phyloP scores from a whole-genome alignment of 2,329 filamentous ascomycete species.

The Paramyrothecium sp. region DNA sequence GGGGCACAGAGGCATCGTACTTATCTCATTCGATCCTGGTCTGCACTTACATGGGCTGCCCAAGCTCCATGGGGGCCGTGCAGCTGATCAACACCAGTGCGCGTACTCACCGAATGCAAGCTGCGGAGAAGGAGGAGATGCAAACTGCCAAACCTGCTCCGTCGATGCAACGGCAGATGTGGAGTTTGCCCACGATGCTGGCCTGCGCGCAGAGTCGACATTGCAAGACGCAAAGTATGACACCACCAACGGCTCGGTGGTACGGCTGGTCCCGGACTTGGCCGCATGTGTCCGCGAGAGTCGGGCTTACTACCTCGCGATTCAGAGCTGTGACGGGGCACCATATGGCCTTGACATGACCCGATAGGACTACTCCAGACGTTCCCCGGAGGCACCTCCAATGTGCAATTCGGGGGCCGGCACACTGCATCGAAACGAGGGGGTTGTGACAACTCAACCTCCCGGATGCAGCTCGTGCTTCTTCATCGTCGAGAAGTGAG shows the following conservation, averaged over 20 bases:
- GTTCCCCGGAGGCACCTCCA: too few species aligned
- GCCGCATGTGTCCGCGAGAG: not conserved
- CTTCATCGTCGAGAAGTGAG: too few species aligned
- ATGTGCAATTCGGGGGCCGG: too few species aligned
- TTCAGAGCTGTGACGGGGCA: not conserved
- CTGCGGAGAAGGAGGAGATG: not conserved
- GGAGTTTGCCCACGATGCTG: not conserved
- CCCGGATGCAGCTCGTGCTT: too few species aligned
- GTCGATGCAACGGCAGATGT: not conserved
- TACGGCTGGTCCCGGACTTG: too few species aligned
- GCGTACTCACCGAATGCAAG: not conserved
- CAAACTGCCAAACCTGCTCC: not conserved
- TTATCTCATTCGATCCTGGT: slow-evolving; percentile 28
- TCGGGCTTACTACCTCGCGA: not conserved
- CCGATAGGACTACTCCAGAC: not conserved
- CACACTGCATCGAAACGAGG: too few species aligned
- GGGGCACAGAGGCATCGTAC: slow-evolving; percentile 15
- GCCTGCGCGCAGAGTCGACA: not conserved
- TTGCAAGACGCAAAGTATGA: not conserved
- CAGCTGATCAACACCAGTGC: not conserved
- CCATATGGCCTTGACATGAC: not conserved
- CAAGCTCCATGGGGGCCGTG: slow-evolving; percentile 4
- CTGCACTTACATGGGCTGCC: slow-evolving; percentile 17
- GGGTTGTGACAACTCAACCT: too few species aligned
- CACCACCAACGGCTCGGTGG: not conserved